Base-by-base conservation (phyloP, 1,284 basidiomycete genomes). In the Schizophyllum commune region DNA sequence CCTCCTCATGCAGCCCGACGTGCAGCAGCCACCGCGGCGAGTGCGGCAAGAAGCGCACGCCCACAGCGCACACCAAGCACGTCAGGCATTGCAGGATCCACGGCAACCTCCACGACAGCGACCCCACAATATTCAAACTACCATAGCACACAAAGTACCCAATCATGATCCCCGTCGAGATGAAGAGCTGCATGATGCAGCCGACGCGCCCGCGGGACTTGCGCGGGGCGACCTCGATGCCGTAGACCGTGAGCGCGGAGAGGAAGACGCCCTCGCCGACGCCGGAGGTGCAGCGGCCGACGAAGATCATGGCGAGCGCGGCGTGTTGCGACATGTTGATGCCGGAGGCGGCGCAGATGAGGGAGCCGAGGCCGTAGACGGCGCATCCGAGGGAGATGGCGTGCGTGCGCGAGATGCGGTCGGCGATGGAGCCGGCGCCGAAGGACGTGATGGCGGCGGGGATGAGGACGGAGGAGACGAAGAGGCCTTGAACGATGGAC, bases 91-190 rank as follows among this genome's bases (percentile, higher is more conserved):
- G 78, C 21, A 81, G 60, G 20, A 75, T 74, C 61, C 82, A 77
- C 0, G 81, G 79, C 13, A 76, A 67, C 2, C 81, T 73, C 81
- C 81, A 84, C 6, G 80, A 75, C 20, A 84, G 65, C 39, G 73
- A 75, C 32, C 66, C 71, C 1, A 65, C 59, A 20, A 78, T 62
- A 54, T 70, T 72, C 27, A 78, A 75, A 5, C 76, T 75, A 1
- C 74, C 78, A 55, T 80, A 84, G 62, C 78, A 79, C 27, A 80
- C 73, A 64, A 84, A 83, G 65, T 80, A 84, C 0, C 80, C 83
- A 70, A 61, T 21, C 21, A 53, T 32, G 32, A 27, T 53, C 72
- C 74, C 74, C 58, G 71, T 61, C 21, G 77, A 74, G 52, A 81
- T 75, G 54, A 79, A 72, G 6, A 81, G 72, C 65, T 82, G 81